These are phyloP conservation scores for Acorus calamus DNA, from an alignment of 106 monocot species.

Conservation along the genomic window DNA sequence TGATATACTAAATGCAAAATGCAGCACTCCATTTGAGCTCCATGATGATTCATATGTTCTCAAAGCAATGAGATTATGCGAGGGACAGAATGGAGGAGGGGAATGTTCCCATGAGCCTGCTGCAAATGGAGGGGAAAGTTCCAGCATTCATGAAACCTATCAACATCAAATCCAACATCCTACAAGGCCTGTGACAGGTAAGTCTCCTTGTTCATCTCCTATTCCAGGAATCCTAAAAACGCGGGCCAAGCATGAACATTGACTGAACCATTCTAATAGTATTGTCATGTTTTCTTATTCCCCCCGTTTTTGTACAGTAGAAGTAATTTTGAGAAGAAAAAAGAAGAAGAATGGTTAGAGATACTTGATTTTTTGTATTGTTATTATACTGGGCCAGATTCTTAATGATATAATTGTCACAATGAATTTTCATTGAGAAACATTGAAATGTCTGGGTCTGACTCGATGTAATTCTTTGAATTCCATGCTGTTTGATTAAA, in stretches of 20 bases:
- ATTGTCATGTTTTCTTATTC: no score
- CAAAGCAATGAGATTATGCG: slow-evolving; percentile 79
- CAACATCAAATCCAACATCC: slow-evolving; percentile 23
- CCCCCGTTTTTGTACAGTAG: no score
- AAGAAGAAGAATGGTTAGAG: no score
- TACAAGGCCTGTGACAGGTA: slow-evolving; percentile 19
- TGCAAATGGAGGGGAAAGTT: slow-evolving; percentile 40
- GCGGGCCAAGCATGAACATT: slow-evolving; percentile 60
- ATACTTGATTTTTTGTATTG: no score
- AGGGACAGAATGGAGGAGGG: slow-evolving; percentile 21
- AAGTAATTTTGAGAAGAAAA: no score
- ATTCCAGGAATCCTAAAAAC: slow-evolving; percentile 78
- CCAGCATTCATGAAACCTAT: slow-evolving; percentile 13
- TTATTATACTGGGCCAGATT: no score
- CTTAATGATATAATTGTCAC: no score
- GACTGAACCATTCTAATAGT: background rate
- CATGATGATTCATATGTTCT: slow-evolving; percentile 86
- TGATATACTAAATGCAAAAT: slow-evolving; percentile 3
- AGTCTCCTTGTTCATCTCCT: slow-evolving; percentile 41
- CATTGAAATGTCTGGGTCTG: no score
- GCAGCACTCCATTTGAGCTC: slow-evolving; percentile 92
- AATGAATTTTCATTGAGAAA: no score
- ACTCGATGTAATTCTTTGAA: no score
- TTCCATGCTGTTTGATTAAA: no score
- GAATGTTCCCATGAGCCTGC: slow-evolving; percentile 24